Percentiles rank a stretch among this genome's conserved stretches.
These are phyloP conservation scores for Lactarius tabidus DNA, from an alignment of 768 basidiomycete genomes.

Conservation along the genomic window DNA sequence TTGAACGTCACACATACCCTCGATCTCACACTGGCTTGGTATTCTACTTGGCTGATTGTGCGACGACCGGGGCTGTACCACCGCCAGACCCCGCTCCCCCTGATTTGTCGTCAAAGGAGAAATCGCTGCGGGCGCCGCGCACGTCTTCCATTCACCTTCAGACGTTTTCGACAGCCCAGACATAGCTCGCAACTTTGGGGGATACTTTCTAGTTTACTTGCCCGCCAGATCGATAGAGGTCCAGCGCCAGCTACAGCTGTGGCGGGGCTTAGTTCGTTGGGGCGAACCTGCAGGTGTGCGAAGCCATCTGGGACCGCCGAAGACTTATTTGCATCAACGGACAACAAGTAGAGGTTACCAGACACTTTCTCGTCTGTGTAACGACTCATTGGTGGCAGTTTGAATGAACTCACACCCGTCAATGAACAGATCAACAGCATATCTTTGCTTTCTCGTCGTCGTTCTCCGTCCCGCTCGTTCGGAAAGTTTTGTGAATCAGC, in stretches of 20 bases:
- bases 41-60: constrained; percentile 52
- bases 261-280: constrained; percentile 61
- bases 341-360: constrained; percentile 78
- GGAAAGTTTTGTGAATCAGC: constrained; percentile 54
- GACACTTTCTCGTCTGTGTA: constrained; percentile 70
- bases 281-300: constrained; percentile 67
- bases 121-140: constrained; percentile 55
- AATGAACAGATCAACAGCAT: constrained; percentile 47
- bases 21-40: constrained; percentile 65
- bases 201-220: constrained; percentile 51
- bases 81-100: constrained; percentile 61
- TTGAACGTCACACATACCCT: constrained; percentile 49
- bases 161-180: constrained; percentile 58
- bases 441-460: background rate
- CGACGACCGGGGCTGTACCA: constrained; percentile 39
- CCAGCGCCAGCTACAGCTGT: constrained; percentile 56
- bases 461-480: background rate
- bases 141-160: constrained; percentile 28
- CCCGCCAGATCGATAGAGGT: constrained; percentile 41
- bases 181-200: constrained; percentile 57
- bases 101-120: constrained; percentile 60
- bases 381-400: constrained; percentile 42
- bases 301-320: background rate
- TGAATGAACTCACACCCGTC: constrained; percentile 79
- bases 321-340: background rate